Evolutionary conservation across 495 filamentous ascomycete species (phyloP).

Genomic region (Penicillium roqueforti): DNA sequence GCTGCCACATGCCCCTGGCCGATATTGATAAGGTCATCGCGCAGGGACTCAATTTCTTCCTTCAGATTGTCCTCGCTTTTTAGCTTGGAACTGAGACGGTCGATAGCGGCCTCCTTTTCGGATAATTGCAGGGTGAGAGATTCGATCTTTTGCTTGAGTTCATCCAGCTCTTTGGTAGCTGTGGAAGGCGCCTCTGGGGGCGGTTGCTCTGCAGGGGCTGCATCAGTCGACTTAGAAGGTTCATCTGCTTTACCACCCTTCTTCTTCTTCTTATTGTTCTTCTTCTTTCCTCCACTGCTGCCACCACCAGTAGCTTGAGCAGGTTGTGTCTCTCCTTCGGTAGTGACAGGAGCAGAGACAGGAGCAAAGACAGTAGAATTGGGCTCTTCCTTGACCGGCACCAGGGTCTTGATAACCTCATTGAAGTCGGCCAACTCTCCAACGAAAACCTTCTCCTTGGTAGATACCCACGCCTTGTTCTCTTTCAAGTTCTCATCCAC

Average conservation of each 20-base stretch:
- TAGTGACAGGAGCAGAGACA: constrained; percentile 13
- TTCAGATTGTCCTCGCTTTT: constrained; percentile 73
- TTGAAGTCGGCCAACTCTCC: constrained; percentile 35
- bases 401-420: constrained; percentile 34
- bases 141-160: constrained; percentile 50
- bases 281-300: constrained; percentile 57
- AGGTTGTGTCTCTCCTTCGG: constrained; percentile 20
- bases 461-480: constrained; percentile 34
- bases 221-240: constrained; percentile 30
- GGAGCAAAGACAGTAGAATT: constrained; percentile 4
- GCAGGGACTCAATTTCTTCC: constrained; percentile 82
- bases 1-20: constrained; percentile 79
- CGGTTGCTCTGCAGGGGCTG: constrained; percentile 17
- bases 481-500: constrained; percentile 34
- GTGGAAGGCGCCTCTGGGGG: constrained; percentile 5
- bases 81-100: constrained; percentile 57
- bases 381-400: constrained; percentile 14
- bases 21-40: constrained; percentile 69
- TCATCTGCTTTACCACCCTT: constrained; percentile 61
- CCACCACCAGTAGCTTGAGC: constrained; percentile 20
- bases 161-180: constrained; percentile 27
- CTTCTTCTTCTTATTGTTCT: constrained; percentile 90
- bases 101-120: constrained; percentile 69
- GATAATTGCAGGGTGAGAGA: constrained; percentile 57
- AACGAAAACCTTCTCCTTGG: constrained; percentile 31